phyloP scores from a whole-genome alignment of 345 rosid species.

The Durio zibethinus region DNA sequence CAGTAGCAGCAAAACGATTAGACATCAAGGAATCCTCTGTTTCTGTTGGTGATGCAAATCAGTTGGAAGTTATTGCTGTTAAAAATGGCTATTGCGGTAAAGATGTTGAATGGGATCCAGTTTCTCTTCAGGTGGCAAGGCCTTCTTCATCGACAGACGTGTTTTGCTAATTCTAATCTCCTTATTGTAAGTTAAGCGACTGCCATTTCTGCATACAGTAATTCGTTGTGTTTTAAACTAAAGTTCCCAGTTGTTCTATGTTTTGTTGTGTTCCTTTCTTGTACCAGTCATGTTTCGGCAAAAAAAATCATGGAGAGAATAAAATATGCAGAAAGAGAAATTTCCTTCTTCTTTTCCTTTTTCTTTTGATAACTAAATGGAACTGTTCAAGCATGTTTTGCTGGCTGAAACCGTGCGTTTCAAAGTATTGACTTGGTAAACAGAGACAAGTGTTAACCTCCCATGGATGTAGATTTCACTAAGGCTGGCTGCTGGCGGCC shows the following conservation, averaged over 20 bases:
- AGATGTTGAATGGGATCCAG: slow-evolving; percentile 38
- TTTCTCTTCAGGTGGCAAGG: slow-evolving; percentile 33
- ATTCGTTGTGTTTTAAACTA: not conserved
- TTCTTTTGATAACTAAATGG: not conserved
- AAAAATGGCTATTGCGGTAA: slow-evolving; percentile 33
- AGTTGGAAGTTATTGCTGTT: slow-evolving; percentile 26
- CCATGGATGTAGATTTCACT: not conserved
- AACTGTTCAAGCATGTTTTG: not conserved
- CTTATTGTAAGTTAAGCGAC: not conserved
- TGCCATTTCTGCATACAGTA: not conserved
- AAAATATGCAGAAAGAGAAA: slow-evolving; percentile 8
- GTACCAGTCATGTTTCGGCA: not conserved
- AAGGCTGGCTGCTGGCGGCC: not conserved
- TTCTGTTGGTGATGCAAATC: slow-evolving; percentile 18
- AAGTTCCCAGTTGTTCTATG: not conserved
- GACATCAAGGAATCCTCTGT: slow-evolving; percentile 17
- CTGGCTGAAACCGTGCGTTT: not conserved
- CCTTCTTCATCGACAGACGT: slow-evolving; percentile 38
- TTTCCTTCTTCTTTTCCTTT: not conserved
- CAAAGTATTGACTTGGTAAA: not conserved
- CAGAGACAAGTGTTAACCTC: not conserved
- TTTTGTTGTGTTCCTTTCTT: not conserved
- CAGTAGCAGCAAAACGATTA: slow-evolving; percentile 41
- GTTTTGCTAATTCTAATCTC: slow-evolving; percentile 28
- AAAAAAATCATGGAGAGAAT: not conserved